Evolutionary conservation across 257 asterid species (phyloP), one percentile per base, ranked within the genome.

Genomic region (Nemophila menziesii): DNA sequence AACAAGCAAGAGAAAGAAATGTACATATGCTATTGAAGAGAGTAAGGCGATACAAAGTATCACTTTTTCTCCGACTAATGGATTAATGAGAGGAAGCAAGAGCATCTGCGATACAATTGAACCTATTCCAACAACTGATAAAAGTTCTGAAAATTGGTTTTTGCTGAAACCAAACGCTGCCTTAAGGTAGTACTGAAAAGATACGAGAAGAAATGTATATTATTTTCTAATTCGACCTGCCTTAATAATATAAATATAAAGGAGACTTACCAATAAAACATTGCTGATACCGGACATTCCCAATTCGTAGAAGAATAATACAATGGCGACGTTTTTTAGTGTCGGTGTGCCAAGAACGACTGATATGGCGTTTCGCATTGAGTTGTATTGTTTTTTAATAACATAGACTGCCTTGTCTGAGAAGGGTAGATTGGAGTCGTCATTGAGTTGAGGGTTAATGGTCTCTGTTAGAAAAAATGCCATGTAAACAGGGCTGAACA

Each of bases 201-300:
- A 42, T 11, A 60, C n/a, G 15, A 13, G 14, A 58, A 37, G 34
- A 52, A 55, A 11, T 52, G 42, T 45, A 51, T 44, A 43, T 49
- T 4, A 54, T 38, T 48, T 45, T 19, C 36, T 13, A 19, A 19
- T 5, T 24, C 39, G 0, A 45, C 19, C 17, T 20, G 20, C 43
- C 48, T 40, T 33, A 2, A 17, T 44, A 1, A 18, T 40, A 0
- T 18, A 40, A 8, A 7, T 2, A 7, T 0, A 37, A 14, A 19
- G 16, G 66, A 51, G 55, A 36, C 67, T 14, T 80, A 87, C 97
- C 90, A 87, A 64, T 26, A 87, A 64, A 51, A 76, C 79, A n/a
- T 72, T 54, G 76, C 82, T 74, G 68, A 87, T 76, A 33, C 95
- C 94, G 17, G 95, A 75, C 77, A 81, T 78, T 20, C 97, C 97